Conservation (phyloP, 2,329 filamentous ascomycete genomes). For the Colletotrichum horii region DNA sequence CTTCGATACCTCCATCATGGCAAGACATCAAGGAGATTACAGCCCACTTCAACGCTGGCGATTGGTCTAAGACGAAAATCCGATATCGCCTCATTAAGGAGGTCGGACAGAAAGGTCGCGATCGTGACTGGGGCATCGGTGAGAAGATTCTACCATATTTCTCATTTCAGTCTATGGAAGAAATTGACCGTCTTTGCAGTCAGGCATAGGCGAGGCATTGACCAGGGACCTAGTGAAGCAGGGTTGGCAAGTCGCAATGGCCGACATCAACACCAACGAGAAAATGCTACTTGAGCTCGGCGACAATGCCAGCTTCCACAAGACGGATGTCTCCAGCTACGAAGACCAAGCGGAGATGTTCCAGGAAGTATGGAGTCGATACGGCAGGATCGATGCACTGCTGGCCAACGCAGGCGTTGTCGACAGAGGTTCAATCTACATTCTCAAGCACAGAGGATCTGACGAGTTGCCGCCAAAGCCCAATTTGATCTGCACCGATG, state of each 20-base stretch:
- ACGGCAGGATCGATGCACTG: constrained; percentile 51
- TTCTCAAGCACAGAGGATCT: neutral
- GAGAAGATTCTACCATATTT: neutral
- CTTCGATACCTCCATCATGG: neutral
- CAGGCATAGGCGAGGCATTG: constrained; percentile 51
- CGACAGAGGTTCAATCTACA: neutral
- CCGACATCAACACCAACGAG: constrained; percentile 39
- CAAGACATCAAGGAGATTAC: neutral
- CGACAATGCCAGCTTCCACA: constrained; percentile 44
- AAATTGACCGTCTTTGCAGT: constrained; percentile 31
- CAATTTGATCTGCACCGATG: constrained; percentile 44
- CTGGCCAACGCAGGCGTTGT: constrained; percentile 50
- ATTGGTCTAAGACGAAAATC: neutral
- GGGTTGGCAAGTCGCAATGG: constrained; percentile 37
- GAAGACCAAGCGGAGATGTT: constrained; percentile 48
- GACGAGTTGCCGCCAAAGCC: neutral
- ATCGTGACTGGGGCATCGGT: neutral
- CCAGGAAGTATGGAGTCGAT: constrained; percentile 43
- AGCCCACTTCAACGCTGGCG: fast-evolving
- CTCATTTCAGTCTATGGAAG: fast-evolving
- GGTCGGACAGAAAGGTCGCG: neutral
- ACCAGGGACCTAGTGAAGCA: constrained; percentile 31
- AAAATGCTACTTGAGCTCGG: constrained; percentile 37
- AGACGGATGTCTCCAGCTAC: constrained; percentile 51
- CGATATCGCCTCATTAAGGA: neutral